phyloP scores from a whole-genome alignment of 768 basidiomycete genomes.

The Hypholoma fasciculare region DNA sequence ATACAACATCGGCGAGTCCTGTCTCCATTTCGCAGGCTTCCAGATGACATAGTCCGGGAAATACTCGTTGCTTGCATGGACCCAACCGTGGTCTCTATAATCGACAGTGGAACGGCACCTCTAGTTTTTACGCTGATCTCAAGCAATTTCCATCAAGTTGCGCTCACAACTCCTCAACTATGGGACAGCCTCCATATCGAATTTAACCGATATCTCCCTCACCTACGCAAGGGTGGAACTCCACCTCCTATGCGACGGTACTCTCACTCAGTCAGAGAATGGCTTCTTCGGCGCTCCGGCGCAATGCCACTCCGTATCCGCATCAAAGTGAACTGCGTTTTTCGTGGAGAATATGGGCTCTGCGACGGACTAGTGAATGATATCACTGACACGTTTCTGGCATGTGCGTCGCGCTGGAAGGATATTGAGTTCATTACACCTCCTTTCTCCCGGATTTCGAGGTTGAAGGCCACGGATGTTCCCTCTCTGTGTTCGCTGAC shows the following conservation, averaged over 20 bases:
- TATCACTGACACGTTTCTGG: not conserved
- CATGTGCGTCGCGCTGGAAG: not conserved
- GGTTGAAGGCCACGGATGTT: not conserved
- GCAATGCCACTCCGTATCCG: not conserved
- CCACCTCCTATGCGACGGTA: not conserved
- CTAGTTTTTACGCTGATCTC: not conserved
- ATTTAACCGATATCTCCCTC: not conserved
- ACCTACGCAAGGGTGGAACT: not conserved
- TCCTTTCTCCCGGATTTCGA: not conserved
- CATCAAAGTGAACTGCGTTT: not conserved
- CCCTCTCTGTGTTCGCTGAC: not conserved
- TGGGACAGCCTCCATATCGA: not conserved
- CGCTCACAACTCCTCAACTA: not conserved
- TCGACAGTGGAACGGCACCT: not conserved
- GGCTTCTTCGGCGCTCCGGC: not conserved
- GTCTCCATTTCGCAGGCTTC: not conserved
- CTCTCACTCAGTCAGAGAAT: not conserved
- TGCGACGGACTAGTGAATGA: not conserved
- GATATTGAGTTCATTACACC: not conserved
- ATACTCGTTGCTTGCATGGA: not conserved
- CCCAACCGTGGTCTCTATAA: not conserved
- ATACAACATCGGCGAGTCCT: not conserved
- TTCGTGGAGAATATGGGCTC: not conserved
- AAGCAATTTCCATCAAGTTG: not conserved
- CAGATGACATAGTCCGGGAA: not conserved